Base-by-base conservation (phyloP, 139 green algal genomes). In the Tetraselmis chui region DNA sequence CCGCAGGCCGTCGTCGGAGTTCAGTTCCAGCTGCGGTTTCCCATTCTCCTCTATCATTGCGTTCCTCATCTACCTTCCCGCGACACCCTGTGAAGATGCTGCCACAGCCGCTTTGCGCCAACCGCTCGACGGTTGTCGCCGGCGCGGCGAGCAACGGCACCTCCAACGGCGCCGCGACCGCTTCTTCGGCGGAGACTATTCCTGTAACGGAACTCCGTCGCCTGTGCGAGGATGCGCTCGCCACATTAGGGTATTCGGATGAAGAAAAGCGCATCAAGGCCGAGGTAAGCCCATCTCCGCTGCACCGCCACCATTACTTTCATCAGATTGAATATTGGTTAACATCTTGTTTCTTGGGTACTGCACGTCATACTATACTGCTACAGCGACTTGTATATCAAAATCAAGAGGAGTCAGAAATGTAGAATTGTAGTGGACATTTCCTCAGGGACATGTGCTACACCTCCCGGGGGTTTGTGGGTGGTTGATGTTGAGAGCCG, bases 191-290 rank as follows among this genome's bases (percentile, higher is more conserved):
- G 76, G 22, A 29, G 76, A 29, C 28, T 83, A 83, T 89, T 28
- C 2, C 74, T 27, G 76, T 90, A 2, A 59, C 80, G 25, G 90
- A 92, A 85, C 82, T 93, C 45, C 26, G 76, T 28, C 80, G 85
- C 30, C 81, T 93, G 25, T 90, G 85, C 81, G 84, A 81, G 29
- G 86, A 89, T n/a, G 77, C 87, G 1, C 78, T 93, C n/a, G 84
- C 83, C 28, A 77, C 75, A 0, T 59, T 92, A 22, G 89, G 89
- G 0, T 92, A 93, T 80, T 86, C 27, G 0, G 59, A 32, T 1
- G 75, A 87, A 0, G 89, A 93, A 45, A 86, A 82, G 27, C 28
- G 79, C 18, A 83, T 90, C 5, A 81, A 91, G 1, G 80, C 79
- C 24, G 85, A 93, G 75, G 90, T 93, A 25, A 83, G 83, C 2